Evolutionary conservation across 108 stramenopile genomes (phyloP), one percentile per base, ranked within the genome.

Genomic region (Cyclotella choctawhatcheeana): DNA sequence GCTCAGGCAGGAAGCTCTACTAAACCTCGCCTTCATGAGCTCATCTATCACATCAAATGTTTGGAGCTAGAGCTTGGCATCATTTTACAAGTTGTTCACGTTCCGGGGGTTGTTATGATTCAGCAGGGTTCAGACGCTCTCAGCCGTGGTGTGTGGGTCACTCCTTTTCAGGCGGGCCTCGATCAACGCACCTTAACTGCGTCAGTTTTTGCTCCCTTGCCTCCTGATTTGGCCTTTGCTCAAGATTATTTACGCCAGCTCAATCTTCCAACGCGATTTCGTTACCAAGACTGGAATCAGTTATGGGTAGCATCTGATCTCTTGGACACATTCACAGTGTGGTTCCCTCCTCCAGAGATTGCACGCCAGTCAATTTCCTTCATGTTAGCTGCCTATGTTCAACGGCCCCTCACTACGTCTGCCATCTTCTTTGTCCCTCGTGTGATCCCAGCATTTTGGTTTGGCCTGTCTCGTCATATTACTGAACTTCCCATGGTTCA

Each of bases 271-370:
- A 12, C 29, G 0, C 3, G 1, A 2, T 56, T 18, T 18, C 29
- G 2, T 3, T 1, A 31, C 1, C 29, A 56, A 14, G 5, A 1
- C 2, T 56, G 55, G 55, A 30, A 56, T 2, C 1, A 1, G 0
- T 12, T 31, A 13, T 56, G 55, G 55, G 0, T 3, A 0, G 55
- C 55, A 27, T n/a, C 25, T 54, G 26, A 25, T 17, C 27, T 54
- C 29, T 12, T 56, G 29, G 30, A 27, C 10, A 56, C 3, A 16
- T 56, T 56, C 29, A 30, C 55, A 4, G 29, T 56, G 5, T 56
- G 55, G 55, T 56, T 56, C 55, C 55, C n/a, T 30, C 55, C 55
- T 56, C 55, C 55, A 0, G 55, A 56, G n/a, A 16, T 56, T 14
- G 55, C 55, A 7, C 29, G 30, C 1, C 55, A 56, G n/a, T 27